A percentile compares a stretch with the other conserved stretches of the same genome.
phyloP scores from a whole-genome alignment of 495 filamentous ascomycete genomes.

The Xylaria bambusicola region DNA sequence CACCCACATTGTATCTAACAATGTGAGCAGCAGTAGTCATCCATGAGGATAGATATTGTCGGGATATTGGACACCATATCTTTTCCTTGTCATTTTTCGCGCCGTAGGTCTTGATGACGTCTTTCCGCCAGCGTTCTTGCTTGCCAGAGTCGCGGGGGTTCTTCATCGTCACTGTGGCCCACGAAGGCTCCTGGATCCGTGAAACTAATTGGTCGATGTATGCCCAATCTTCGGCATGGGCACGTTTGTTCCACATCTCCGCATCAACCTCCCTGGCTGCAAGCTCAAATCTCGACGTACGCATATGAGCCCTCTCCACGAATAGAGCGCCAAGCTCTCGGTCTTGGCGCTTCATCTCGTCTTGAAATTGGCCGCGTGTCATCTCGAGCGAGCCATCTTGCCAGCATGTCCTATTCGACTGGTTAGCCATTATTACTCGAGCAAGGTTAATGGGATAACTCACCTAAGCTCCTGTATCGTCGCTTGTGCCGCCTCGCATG shows the following conservation, averaged over 20 bases:
- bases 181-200: slow-evolving; percentile 14
- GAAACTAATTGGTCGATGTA: slow-evolving; percentile 12
- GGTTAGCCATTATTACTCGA: slow-evolving; percentile 18
- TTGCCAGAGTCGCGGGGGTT: slow-evolving; percentile 11
- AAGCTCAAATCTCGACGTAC: slow-evolving; percentile 15
- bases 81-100: slow-evolving; percentile 11
- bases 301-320: slow-evolving; percentile 9
- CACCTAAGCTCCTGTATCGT: slow-evolving; percentile 19
- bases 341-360: slow-evolving; percentile 13
- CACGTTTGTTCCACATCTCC: slow-evolving; percentile 18
- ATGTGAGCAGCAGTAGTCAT: slow-evolving; percentile 12
- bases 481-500: slow-evolving; percentile 17
- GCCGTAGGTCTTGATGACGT: slow-evolving; percentile 16
- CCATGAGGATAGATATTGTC: slow-evolving; percentile 5
- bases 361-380: slow-evolving; percentile 11
- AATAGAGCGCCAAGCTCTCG: slow-evolving; percentile 15
- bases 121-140: slow-evolving; percentile 16
- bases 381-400: slow-evolving; percentile 11
- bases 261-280: slow-evolving; percentile 17
- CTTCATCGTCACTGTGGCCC: slow-evolving; percentile 17
- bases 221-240: slow-evolving; percentile 17
- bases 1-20: slow-evolving; percentile 16
- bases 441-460: slow-evolving; percentile 17
- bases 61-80: slow-evolving; percentile 16
- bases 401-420: slow-evolving; percentile 16